Conservation (phyloP, 805 yeast genomes). For the Helenozyma rhizophorensis region DNA sequence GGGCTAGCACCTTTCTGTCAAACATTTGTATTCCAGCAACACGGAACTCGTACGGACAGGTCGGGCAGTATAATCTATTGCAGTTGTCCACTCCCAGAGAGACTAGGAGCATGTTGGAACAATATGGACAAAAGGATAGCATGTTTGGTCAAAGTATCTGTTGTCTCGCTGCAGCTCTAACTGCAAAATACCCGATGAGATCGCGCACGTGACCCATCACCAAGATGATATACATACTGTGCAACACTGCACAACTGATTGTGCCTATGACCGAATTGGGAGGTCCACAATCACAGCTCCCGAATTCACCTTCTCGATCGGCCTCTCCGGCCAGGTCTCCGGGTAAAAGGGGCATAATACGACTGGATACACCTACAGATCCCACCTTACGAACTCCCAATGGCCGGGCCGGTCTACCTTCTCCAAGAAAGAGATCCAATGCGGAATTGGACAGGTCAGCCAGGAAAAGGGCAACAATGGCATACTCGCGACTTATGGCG, state of each 20-base stretch:
- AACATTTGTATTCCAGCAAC: conserved; percentile 78
- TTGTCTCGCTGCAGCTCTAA: no score
- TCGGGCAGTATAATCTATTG: conserved; percentile 78
- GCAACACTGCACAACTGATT: neutral
- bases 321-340: no score
- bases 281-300: no score
- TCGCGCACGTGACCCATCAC: neutral
- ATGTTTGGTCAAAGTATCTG: conserved; percentile 30
- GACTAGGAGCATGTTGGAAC: conserved; percentile 84
- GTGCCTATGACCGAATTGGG: no score
- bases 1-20: conserved; percentile 75
- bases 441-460: conserved; percentile 45
- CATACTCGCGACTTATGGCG: conserved; percentile 28
- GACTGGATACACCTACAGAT: no score
- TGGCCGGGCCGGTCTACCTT: conserved; percentile 44
- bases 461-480: conserved; percentile 39
- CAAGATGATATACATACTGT: conserved; percentile 1
- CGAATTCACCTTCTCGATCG: no score
- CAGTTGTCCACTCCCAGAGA: conserved; percentile 50
- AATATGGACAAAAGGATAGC: conserved; percentile 94
- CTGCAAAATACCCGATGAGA: neutral
- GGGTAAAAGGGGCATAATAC: no score
- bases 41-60: conserved; percentile 94
- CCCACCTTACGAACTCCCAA: conserved; percentile 24
- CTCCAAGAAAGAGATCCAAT: conserved; percentile 38